Conservation (phyloP, 2,329 filamentous ascomycete species). For the Ceratocystis ficicola region DNA sequence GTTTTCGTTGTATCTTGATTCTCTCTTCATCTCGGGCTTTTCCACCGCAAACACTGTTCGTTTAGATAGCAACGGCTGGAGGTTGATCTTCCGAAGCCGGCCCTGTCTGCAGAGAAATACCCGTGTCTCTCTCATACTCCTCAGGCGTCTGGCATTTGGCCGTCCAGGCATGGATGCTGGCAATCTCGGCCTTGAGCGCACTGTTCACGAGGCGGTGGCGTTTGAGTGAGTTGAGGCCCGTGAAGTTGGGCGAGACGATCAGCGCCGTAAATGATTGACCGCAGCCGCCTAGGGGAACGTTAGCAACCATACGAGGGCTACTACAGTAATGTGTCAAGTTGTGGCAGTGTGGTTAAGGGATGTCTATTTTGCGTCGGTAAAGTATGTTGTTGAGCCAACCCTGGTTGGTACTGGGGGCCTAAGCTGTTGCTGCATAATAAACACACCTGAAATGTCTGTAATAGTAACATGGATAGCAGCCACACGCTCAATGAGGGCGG, state of each 20-base stretch:
- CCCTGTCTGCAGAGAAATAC: conserved; percentile 24
- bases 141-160: conserved; percentile 86
- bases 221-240: conserved; percentile 63
- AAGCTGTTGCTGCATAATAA: conserved; percentile 4
- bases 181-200: conserved; percentile 75
- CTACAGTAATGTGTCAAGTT: background rate
- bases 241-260: conserved; percentile 54
- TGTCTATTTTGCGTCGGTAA: background rate
- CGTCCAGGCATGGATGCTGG: conserved; percentile 86
- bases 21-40: no score
- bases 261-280: conserved; percentile 49
- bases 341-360: background rate
- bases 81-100: conserved; percentile 32
- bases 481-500: conserved; percentile 56
- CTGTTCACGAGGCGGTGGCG: conserved; percentile 78
- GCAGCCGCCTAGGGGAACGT: conserved; percentile 40
- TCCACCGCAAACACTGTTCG: conserved; percentile 25
- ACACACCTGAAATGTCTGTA: conserved; percentile 78
- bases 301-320: conserved; percentile 19
- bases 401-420: background rate
- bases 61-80: background rate
- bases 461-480: conserved; percentile 72
- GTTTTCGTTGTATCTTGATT: background rate
- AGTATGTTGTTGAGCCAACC: background rate
- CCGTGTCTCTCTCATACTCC: conserved; percentile 63